Evolutionary conservation across 2,329 filamentous ascomycete species (phyloP).

Genomic region (Talaromyces atroroseus): DNA sequence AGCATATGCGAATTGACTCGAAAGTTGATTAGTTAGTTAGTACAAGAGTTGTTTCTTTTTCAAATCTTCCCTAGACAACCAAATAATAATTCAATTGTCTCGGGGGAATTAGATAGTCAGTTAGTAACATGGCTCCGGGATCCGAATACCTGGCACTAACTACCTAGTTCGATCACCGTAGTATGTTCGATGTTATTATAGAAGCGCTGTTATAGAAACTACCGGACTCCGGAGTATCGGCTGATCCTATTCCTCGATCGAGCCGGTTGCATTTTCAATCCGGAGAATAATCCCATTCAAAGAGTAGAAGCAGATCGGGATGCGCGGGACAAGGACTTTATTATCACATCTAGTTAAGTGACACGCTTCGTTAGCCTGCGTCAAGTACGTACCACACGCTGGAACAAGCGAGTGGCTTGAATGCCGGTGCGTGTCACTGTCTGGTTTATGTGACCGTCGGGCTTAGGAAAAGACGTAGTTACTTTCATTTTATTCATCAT

Average conservation of each 20-base stretch:
- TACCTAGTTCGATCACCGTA: background rate
- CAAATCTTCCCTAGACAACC: too few species aligned
- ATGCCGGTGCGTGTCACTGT: too few species aligned
- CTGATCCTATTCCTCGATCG: background rate
- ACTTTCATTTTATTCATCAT: background rate
- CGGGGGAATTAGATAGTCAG: background rate
- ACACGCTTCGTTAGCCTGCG: too few species aligned
- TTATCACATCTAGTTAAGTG: too few species aligned
- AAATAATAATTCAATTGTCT: too few species aligned
- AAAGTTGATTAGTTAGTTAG: too few species aligned
- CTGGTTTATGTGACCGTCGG: too few species aligned
- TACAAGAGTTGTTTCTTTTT: background rate
- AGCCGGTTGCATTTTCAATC: background rate
- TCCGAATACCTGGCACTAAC: background rate
- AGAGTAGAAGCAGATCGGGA: background rate
- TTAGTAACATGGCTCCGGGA: background rate
- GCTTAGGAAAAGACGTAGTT: too few species aligned
- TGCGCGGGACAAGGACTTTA: background rate
- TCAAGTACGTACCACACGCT: too few species aligned
- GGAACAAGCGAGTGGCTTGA: too few species aligned
- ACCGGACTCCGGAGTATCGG: background rate
- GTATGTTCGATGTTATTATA: too few species aligned
- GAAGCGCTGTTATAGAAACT: background rate
- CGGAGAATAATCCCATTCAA: background rate
- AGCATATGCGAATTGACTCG: background rate